Percentiles rank a stretch among this genome's conserved stretches.
Evolutionary conservation across 805 yeast species (phyloP).

Genomic region (Myxozyma neotropica): DNA sequence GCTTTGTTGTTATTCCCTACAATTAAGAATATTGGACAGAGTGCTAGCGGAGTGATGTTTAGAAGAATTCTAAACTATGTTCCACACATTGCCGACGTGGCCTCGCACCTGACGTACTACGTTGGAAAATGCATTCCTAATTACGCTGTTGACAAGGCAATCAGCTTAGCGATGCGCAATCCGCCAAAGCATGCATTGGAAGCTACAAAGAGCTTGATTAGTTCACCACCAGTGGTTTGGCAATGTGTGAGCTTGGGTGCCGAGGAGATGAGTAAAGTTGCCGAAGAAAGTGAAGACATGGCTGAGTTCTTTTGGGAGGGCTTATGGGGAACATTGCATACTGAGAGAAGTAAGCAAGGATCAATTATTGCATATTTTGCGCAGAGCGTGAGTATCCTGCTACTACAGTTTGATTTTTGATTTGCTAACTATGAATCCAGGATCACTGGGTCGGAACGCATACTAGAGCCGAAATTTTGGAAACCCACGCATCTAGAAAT

Average conservation of each 20-base stretch:
- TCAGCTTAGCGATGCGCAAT: slow-evolving; percentile 41
- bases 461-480: slow-evolving; percentile 51
- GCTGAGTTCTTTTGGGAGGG: slow-evolving; percentile 53
- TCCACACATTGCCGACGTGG: slow-evolving; percentile 35
- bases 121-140: slow-evolving; percentile 19
- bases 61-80: slow-evolving; percentile 32
- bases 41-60: slow-evolving; percentile 47
- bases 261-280: slow-evolving; percentile 60
- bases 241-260: slow-evolving; percentile 61
- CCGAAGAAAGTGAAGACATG: slow-evolving; percentile 45
- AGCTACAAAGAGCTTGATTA: slow-evolving; percentile 50
- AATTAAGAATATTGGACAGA: slow-evolving; percentile 57
- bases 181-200: slow-evolving; percentile 43
- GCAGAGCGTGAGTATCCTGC: slow-evolving; percentile 7
- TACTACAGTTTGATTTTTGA: background rate
- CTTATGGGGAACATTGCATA: slow-evolving; percentile 40
- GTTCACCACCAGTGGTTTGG: slow-evolving; percentile 49
- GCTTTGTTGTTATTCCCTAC: slow-evolving; percentile 74
- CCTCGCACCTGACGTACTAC: slow-evolving; percentile 41
- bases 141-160: slow-evolving; percentile 38
- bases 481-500: slow-evolving; percentile 43
- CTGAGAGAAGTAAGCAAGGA: slow-evolving; percentile 6
- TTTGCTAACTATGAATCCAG: slow-evolving; percentile 45
- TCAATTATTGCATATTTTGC: slow-evolving; percentile 25
- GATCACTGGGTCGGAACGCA: slow-evolving; percentile 68